These are phyloP conservation scores for Chloris gayana DNA, from an alignment of 176 grass and related monocot species.

Conservation along the genomic window DNA sequence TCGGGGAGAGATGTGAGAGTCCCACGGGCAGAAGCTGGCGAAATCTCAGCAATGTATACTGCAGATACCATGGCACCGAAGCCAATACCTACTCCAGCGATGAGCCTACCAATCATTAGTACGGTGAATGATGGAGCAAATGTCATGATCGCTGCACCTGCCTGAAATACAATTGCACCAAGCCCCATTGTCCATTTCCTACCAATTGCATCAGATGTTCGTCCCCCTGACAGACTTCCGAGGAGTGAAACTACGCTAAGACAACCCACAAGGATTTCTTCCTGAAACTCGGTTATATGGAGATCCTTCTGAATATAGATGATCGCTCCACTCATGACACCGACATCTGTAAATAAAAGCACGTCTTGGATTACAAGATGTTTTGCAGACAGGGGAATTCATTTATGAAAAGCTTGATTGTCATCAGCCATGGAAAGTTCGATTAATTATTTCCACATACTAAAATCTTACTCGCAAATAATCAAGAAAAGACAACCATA, in stretches of 20 bases:
- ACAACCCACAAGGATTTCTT: conserved; percentile 85
- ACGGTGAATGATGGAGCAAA: conserved; percentile 85
- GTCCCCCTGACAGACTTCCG: conserved; percentile 85
- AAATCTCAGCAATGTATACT: conserved; percentile 97
- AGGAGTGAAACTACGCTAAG: conserved; percentile 87
- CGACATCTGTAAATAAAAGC: conserved; percentile 71
- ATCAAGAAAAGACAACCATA: background rate
- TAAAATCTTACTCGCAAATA: background rate
- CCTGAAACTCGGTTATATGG: conserved; percentile 80
- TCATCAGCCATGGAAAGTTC: background rate
- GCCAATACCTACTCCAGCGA: conserved; percentile 84
- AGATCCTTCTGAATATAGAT: conserved; percentile 94
- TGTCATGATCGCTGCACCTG: conserved; percentile 76
- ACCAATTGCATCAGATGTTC: conserved; percentile 85
- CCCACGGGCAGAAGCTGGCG: conserved; percentile 65
- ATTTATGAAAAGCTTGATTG: background rate
- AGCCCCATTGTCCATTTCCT: conserved; percentile 94
- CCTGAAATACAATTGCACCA: conserved; percentile 80
- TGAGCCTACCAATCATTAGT: conserved; percentile 77
- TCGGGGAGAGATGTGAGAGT: conserved; percentile 90
- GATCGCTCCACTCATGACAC: conserved; percentile 87
- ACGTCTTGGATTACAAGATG: background rate
- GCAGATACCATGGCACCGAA: conserved; percentile 92
- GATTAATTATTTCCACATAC: background rate
- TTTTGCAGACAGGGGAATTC: background rate